Base-by-base conservation (phyloP, 2,329 filamentous ascomycete species). In the Ascocoryne sarcoides region DNA sequence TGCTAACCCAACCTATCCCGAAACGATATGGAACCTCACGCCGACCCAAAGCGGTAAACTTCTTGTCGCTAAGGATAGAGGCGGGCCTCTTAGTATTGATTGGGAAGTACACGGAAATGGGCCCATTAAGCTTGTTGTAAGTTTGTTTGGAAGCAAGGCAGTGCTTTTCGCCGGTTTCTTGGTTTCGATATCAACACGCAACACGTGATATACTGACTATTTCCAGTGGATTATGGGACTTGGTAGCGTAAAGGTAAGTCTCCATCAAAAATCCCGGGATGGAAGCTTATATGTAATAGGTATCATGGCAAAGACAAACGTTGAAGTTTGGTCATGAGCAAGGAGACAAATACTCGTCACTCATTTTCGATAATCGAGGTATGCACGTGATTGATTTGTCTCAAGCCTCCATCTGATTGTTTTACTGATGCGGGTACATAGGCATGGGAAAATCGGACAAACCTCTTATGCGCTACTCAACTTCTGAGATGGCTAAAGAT, bases 61-160 rank as follows among this genome's bases (percentile, higher is more conserved):
- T 5, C 62, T 74, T 2, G 84, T 85, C 19, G 86, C 82, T n/a
- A 67, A 72, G 40, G 74, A 66, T 28, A 73, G 84, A 52, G 82
- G 86, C 47, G 86, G 84, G 2, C 86, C 85, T 15, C 66, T 93
- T 49, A 73, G 82, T 33, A 76, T 94, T 38, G 70, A 76, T 39
- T 93, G 84, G 71, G 84, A 92, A 62, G 68, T 92, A 35, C 86
- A 94, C 65, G 85, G 87, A 41, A 65, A 71, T 46, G 86, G 85
- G 3, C 74, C 80, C 35, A 69, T 73, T 49, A 83, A 84, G 65
- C 64, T 92, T 48, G 68, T 87, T 53, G 85, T 92, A 38, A 30
- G 45, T 44, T 32, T 37, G n/a, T 19, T 29, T 36, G 26, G n/a
- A 15, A 12, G 28, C 26, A 31, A 33, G 20, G 10, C 29, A 23